Evolutionary conservation across 2,329 filamentous ascomycete genomes (phyloP).

Genomic region (Trichoderma sp.): DNA sequence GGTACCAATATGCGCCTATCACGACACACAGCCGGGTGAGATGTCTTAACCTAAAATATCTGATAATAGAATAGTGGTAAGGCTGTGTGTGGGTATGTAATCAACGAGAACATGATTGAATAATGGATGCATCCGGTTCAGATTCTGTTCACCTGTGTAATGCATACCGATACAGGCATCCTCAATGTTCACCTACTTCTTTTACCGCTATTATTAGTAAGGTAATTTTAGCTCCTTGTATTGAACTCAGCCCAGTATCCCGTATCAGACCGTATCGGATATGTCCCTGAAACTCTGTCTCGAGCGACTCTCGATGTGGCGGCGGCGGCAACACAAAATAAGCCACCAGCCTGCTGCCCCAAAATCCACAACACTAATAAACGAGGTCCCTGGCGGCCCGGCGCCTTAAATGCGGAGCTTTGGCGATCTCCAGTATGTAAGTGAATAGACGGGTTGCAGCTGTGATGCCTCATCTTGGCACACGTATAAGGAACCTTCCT

Average conservation of each 20-base stretch:
- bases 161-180: background rate
- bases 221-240: background rate
- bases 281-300: background rate
- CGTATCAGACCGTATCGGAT: background rate
- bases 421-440: background rate
- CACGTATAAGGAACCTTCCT: too few relatives aligned
- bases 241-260: background rate
- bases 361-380: background rate
- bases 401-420: background rate
- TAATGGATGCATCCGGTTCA: background rate
- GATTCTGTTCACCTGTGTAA: background rate
- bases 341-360: background rate
- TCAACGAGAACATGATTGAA: background rate
- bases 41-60: background rate
- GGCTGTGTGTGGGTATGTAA: background rate
- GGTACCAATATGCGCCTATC: background rate
- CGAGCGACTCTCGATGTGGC: background rate
- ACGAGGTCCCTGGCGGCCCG: background rate
- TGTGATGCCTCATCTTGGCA: background rate
- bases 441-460: background rate
- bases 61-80: too few relatives aligned
- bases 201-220: background rate
- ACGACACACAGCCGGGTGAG: background rate
- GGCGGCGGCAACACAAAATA: background rate
- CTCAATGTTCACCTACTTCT: background rate